Percentiles rank a stretch among this genome's conserved stretches.
Evolutionary conservation across 106 monocot genomes (phyloP).

Genomic region (Iris macrosiphon): DNA sequence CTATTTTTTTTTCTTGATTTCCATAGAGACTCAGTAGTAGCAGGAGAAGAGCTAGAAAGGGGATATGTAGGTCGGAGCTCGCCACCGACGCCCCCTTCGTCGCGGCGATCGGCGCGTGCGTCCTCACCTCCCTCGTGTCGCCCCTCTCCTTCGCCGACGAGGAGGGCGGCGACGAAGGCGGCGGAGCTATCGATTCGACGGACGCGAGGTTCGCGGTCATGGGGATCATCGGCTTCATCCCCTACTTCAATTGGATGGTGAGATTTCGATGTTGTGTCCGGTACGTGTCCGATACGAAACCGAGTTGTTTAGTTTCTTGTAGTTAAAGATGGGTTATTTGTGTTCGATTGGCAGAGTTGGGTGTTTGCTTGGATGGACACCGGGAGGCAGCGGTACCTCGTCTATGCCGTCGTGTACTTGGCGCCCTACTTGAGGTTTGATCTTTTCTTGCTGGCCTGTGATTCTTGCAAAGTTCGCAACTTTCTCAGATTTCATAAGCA

Average conservation of each 20-base stretch:
- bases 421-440: constrained; percentile 90
- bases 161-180: constrained; percentile 25
- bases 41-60: constrained; percentile 2
- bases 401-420: constrained; percentile 84
- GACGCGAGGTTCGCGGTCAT: constrained; percentile 85
- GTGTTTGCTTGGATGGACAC: constrained; percentile 96
- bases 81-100: constrained; percentile 77
- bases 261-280: constrained; percentile 3
- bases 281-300: no score
- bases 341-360: constrained; percentile 55
- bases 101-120: constrained; percentile 74
- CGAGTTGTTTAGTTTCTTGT: constrained; percentile 2
- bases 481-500: no score
- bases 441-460: neutral
- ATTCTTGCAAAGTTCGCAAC: neutral
- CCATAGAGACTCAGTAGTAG: neutral
- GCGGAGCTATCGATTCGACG: constrained; percentile 49
- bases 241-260: constrained; percentile 99
- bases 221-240: constrained; percentile 84
- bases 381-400: constrained; percentile 65
- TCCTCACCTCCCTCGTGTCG: constrained; percentile 64
- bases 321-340: constrained; percentile 5
- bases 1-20: neutral
- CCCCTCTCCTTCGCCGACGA: constrained; percentile 26
- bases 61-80: constrained; percentile 47